Base-by-base conservation (phyloP, 108 stramenopile genomes). In the Pseudonitzschia multistriata region DNA sequence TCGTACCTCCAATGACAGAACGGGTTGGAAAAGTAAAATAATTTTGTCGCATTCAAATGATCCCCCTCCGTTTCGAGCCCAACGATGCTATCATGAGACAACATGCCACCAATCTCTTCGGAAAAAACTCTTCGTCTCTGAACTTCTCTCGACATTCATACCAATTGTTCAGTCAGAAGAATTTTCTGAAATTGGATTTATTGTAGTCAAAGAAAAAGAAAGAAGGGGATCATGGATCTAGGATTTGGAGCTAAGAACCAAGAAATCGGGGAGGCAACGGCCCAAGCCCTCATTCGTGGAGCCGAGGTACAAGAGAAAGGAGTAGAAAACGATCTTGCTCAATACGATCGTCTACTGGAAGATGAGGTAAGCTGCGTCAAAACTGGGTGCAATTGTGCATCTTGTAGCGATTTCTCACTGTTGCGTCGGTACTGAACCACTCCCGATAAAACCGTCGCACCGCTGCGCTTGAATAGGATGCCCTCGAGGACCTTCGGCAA, bases 401-500 rank as follows among this genome's bases (percentile, higher is more conserved):
- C 17, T 2, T 45, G 42, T 45, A 2, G 7, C 17, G 15, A 13
- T 39, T 39, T 10, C 5, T 39, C 37, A 17, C 42, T 45, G 42
- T 45, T 17, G 3, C 17, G 5, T 13, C 42, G 17, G 8, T 13
- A 13, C 42, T 45, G 42, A 10, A 45, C 11, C 8, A 45, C 17
- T 45, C 17, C 5, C 42, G 2, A 45, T n/a, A 42, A 42, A 42
- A 42, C 7, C 7, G 7, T 52, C 25, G 22, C 24, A 24, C 22
- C 50, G 11, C 25, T 52, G 42, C 42, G 42, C 11, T 45, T 17
- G 27, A 59, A 33, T 14, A 59, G 36, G 86, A 92, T 42, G 97
- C 94, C 42, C 83, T 99, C 39, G 97, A 97, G 68, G 66, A 66
- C 28, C 65, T 99, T 4, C 89, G 97, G 21, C 82, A 94, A 59